Conservation (phyloP, 176 grass and related monocot species). For the Rhynchospora pubera region DNA sequence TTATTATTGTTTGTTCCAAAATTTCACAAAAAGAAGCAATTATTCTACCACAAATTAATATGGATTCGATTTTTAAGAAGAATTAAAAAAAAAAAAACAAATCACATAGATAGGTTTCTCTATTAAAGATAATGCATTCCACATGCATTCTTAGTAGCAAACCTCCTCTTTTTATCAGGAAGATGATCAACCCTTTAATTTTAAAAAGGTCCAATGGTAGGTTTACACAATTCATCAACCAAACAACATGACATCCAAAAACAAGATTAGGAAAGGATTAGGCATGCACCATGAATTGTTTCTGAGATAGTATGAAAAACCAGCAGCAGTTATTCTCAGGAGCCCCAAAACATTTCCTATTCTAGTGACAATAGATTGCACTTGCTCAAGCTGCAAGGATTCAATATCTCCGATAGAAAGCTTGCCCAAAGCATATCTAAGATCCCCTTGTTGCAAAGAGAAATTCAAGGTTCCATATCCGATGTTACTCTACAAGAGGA, state of each 20-base stretch:
- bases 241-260: neutral
- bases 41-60: neutral
- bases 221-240: neutral
- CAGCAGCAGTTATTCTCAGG: slow-evolving; percentile 38
- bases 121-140: neutral
- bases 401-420: slow-evolving; percentile 30
- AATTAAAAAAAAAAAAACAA: neutral
- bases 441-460: slow-evolving; percentile 39
- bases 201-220: neutral
- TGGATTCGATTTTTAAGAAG: neutral
- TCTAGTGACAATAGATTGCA: slow-evolving; percentile 42
- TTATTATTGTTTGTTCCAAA: neutral
- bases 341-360: slow-evolving; percentile 62
- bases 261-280: neutral
- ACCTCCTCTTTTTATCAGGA: neutral
- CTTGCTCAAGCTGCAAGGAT: slow-evolving; percentile 34
- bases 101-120: neutral
- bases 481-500: slow-evolving; percentile 30
- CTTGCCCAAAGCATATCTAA: slow-evolving; percentile 36
- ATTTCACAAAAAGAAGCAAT: neutral
- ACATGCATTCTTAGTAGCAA: neutral
- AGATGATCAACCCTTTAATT: neutral
- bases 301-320: slow-evolving; percentile 38
- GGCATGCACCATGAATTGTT: slow-evolving; percentile 45
- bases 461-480: neutral